Percentiles rank a stretch among this genome's conserved stretches.
Evolutionary conservation across 2,329 filamentous ascomycete species (phyloP).

Genomic region (Alternaria metachromatica): DNA sequence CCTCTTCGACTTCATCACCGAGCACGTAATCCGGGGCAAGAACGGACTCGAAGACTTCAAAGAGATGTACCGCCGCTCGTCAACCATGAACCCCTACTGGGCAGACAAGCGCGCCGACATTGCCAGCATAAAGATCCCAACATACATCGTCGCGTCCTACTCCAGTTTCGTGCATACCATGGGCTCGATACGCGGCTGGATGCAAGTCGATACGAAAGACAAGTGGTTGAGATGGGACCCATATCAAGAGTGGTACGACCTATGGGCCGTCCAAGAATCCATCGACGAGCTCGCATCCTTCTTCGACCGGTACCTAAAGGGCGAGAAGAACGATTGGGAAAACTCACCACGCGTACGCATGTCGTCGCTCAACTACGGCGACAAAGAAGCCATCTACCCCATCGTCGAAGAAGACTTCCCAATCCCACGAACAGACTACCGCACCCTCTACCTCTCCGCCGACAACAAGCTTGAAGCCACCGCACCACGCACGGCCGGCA

Average conservation of each 20-base stretch:
- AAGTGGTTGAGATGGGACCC: conserved; percentile 26
- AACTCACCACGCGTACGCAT: conserved; percentile 55
- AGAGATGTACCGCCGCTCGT: conserved; percentile 16
- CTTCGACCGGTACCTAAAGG: conserved; percentile 57
- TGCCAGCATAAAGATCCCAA: conserved; percentile 20
- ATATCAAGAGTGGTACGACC: conserved; percentile 27
- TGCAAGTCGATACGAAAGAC: conserved; percentile 10
- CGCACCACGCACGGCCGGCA: not conserved
- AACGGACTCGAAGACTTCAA: conserved; percentile 14
- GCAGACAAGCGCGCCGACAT: conserved; percentile 17
- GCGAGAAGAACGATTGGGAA: conserved; percentile 56
- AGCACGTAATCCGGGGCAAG: conserved; percentile 31
- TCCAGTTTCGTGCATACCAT: conserved; percentile 20
- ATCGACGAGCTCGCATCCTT: conserved; percentile 40
- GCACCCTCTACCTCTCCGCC: conserved; percentile 14
- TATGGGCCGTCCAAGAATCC: conserved; percentile 14
- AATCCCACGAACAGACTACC: conserved; percentile 22
- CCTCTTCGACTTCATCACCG: conserved; percentile 13
- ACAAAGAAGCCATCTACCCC: conserved; percentile 19
- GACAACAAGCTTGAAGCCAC: not conserved
- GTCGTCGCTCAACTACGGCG: conserved; percentile 41
- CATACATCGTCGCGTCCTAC: conserved; percentile 21
- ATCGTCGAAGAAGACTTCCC: conserved; percentile 24
- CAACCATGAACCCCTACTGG: conserved; percentile 20
- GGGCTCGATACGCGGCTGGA: conserved; percentile 24